A percentile compares a stretch with the other conserved stretches of the same genome.
phyloP scores from a whole-genome alignment of 208 protist species.

The Trypanosoma caninum region DNA sequence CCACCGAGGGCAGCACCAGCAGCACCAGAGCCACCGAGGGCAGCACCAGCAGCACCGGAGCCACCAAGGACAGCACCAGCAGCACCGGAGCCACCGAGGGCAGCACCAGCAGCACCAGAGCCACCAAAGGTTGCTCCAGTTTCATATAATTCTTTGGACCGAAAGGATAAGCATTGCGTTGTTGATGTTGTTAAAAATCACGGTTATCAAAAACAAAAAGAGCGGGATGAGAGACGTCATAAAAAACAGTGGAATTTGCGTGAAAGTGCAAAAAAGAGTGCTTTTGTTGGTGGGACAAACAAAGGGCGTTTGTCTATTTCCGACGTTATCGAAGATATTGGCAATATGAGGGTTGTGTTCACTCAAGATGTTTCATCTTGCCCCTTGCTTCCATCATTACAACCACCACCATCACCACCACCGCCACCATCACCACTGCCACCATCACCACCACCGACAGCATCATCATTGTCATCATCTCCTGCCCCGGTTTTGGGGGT shows the following conservation, averaged over 20 bases:
- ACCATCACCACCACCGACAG: conserved; percentile 14
- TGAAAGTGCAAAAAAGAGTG: not conserved
- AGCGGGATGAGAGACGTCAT: not conserved
- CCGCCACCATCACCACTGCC: conserved; percentile 16
- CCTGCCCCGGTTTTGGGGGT: too few relatives aligned
- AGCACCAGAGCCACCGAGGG: conserved; percentile 6
- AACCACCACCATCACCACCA: conserved; percentile 21
- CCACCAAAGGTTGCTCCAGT: conserved; percentile 3
- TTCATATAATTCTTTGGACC: conserved; percentile 1
- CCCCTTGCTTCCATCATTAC: conserved; percentile 5
- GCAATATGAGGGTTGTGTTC: conserved; percentile 19
- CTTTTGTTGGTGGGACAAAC: not conserved
- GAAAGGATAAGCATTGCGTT: not conserved
- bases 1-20: conserved; percentile 12
- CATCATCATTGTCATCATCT: conserved; percentile 10
- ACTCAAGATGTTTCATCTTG: conserved; percentile 15
- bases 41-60: conserved; percentile 16
- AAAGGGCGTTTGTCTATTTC: not conserved
- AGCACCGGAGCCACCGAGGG: conserved; percentile 15
- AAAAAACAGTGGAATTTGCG: not conserved
- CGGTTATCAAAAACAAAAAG: not conserved
- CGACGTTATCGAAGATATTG: conserved; percentile 12
- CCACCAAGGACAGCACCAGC: conserved; percentile 16
- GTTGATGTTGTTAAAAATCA: not conserved
- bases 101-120: conserved; percentile 18